These are phyloP conservation scores for Craterostigma plantagineum DNA, from an alignment of 257 asterid genomes.

Conservation along the genomic window DNA sequence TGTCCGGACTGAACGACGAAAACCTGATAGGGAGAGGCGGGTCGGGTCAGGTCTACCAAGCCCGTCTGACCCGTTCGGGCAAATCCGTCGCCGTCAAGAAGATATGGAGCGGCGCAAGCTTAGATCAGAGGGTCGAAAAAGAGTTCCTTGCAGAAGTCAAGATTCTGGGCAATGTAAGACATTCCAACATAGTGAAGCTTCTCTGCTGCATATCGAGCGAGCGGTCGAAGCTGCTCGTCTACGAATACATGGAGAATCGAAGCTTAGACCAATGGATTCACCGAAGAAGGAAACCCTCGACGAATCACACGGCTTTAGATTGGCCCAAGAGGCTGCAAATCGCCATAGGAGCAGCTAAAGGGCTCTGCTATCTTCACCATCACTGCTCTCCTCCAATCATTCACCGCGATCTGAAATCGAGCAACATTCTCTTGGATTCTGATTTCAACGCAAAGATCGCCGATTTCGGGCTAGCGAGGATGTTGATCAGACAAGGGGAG, in stretches of 20 bases:
- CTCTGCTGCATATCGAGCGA: conserved; percentile 55
- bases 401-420: conserved; percentile 38
- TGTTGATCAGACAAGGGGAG: conserved; percentile 24
- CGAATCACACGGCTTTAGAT: conserved; percentile 20
- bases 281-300: conserved; percentile 10
- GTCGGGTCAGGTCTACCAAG: conserved; percentile 65
- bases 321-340: conserved; percentile 41
- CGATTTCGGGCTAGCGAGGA: conserved; percentile 37
- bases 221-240: conserved; percentile 50
- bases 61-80: conserved; percentile 25
- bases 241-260: conserved; percentile 61
- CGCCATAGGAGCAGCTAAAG: conserved; percentile 41
- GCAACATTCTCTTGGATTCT: conserved; percentile 30
- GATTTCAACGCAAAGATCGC: conserved; percentile 40
- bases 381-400: conserved; percentile 27
- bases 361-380: conserved; percentile 43
- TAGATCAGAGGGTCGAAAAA: conserved; percentile 39
- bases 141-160: conserved; percentile 55
- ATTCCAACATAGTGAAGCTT: conserved; percentile 60
- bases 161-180: conserved; percentile 54
- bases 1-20: conserved; percentile 34
- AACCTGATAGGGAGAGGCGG: conserved; percentile 70
- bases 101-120: conserved; percentile 25
- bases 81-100: conserved; percentile 61
- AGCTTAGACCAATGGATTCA: conserved; percentile 80